Evolutionary conservation across 768 basidiomycete genomes (phyloP), one percentile per base, ranked within the genome.

Genomic region (Lyophyllum shimeji): DNA sequence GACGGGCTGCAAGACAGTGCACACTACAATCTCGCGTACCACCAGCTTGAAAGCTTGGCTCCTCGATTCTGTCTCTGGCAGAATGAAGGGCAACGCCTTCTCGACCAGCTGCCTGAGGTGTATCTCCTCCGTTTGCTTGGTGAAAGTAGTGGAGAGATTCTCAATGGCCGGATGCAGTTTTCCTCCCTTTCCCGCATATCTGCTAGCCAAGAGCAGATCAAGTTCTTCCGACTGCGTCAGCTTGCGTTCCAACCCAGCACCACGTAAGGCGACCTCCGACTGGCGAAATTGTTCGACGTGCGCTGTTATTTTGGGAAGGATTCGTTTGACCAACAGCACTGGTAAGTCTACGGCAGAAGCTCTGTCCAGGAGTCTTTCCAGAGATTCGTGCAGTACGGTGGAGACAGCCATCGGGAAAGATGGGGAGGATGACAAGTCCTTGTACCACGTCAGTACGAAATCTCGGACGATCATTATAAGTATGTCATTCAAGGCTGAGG

Each of bases 371-470:
- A 95, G 61, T 20, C 82, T 76, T 53, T 82, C 75, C 39, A 93
- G 63, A 2, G 84, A 80, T 8, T 81, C 77, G 64, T 93, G 89
- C 29, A 98, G 73, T 8, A 89, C 78, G 1, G 76, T 74, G 2
- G 94, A 91, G 47, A 96, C 87, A 8, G 93, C 88, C 56, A 83
- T 79, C 18, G 96, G 95, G 68, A 99, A 98, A 3, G 93, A 84
- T 3, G 90, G 85, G 0, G 93, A 95, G 11, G 86, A 80, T 5
- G 96, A 98, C 34, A 98, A 77, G 17, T 84, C 82, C 61, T 80
- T 78, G 76, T 96, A 99, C 96, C 96, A 99, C 12, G 82, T 82
- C 51, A 87, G 73, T 18, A 99, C 85, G 68, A 97, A 98, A 74
- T 95, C 93, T 48, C 89, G 78, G 23, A 92, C 84, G 57, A 93